phyloP scores from a whole-genome alignment of 768 basidiomycete genomes.

The Phaeotremella fagi region DNA sequence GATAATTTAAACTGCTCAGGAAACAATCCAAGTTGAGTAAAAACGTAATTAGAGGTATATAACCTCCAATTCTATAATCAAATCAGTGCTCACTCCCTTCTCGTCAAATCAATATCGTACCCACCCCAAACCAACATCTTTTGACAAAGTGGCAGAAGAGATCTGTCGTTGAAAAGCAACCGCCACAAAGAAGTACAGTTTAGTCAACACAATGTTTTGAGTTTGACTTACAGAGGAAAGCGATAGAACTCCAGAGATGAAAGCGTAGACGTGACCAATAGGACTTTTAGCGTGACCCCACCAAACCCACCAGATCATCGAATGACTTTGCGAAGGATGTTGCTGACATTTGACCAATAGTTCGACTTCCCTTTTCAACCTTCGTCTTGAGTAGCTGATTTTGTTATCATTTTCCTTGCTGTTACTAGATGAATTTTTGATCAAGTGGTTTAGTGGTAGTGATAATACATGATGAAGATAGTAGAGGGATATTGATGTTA shows the following conservation, averaged over 20 bases:
- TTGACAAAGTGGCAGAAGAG: slow-evolving; percentile 5
- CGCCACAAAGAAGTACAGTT: slow-evolving; percentile 14
- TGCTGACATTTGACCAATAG: slow-evolving; percentile 44
- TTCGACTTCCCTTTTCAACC: slow-evolving; percentile 40
- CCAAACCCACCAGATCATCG: slow-evolving; percentile 40
- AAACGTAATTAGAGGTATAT: slow-evolving; percentile 18
- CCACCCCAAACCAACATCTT: slow-evolving; percentile 19
- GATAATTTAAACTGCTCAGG: slow-evolving; percentile 11
- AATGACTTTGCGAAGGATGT: slow-evolving; percentile 34
- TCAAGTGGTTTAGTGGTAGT: slow-evolving; percentile 24
- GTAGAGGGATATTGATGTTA: slow-evolving; percentile 30
- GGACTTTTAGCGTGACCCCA: slow-evolving; percentile 34
- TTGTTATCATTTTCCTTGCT: no score
- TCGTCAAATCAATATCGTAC: background rate
- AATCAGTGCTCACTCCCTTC: background rate
- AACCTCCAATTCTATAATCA: slow-evolving; percentile 15
- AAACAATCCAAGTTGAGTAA: slow-evolving; percentile 20
- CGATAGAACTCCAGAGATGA: slow-evolving; percentile 9
- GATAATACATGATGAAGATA: slow-evolving; percentile 40
- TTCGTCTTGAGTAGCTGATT: slow-evolving; percentile 71
- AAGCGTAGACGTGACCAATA: slow-evolving; percentile 15
- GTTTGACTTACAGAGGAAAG: slow-evolving; percentile 25
- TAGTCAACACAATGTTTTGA: slow-evolving; percentile 1
- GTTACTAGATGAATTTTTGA: slow-evolving; percentile 57
- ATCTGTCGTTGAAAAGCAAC: slow-evolving; percentile 22